These are phyloP conservation scores for Acmispon strigosus DNA, from an alignment of 306 rosid species.

Conservation along the genomic window DNA sequence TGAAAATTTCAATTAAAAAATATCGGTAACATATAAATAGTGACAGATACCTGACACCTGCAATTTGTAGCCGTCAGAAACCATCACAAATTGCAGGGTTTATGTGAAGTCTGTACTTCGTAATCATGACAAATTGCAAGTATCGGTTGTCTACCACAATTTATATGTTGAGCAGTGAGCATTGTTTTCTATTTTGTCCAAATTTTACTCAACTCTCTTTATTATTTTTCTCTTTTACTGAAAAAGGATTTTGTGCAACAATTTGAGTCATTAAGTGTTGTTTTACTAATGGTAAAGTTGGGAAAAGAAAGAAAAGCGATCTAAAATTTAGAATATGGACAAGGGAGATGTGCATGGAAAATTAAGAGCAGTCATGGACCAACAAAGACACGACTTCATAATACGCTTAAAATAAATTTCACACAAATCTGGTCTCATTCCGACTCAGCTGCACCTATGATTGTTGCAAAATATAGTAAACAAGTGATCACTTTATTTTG, in stretches of 20 bases:
- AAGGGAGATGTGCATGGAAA: background rate
- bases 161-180: no score
- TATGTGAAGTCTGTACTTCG: no score
- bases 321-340: background rate
- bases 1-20: background rate
- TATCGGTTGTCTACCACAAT: no score
- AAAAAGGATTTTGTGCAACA: background rate
- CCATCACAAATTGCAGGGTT: no score
- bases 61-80: no score
- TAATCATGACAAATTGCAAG: no score
- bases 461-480: slow-evolving; percentile 13
- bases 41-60: no score
- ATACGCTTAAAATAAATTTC: background rate
- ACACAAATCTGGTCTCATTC: background rate
- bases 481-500: background rate
- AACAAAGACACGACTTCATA: background rate
- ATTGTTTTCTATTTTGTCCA: no score
- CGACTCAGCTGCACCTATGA: background rate
- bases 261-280: background rate
- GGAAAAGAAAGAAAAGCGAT: background rate
- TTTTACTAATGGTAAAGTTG: background rate
- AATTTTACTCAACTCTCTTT: no score
- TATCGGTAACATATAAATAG: no score
- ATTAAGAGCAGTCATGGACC: background rate
- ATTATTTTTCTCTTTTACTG: background rate